phyloP scores from a whole-genome alignment of 2,329 filamentous ascomycete genomes.

The Aureobasidium uvarum region DNA sequence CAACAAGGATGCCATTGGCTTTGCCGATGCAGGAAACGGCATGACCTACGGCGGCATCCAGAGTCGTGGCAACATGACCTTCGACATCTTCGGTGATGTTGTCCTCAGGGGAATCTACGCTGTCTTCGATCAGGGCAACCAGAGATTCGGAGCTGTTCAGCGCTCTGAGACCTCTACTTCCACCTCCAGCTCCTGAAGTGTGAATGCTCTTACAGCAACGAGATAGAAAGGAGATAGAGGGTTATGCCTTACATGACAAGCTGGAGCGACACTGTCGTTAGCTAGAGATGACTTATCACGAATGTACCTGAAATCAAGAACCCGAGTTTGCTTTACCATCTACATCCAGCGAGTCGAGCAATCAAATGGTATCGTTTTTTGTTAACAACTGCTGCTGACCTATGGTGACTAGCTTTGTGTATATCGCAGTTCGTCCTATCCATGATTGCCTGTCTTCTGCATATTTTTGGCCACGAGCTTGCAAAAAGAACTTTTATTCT shows the following conservation, averaged over 20 bases:
- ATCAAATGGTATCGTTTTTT: background rate
- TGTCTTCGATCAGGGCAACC: constrained; percentile 58
- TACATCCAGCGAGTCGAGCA: background rate
- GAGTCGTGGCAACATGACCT: constrained; percentile 56
- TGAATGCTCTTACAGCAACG: background rate
- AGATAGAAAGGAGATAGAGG: background rate
- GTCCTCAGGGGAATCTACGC: constrained; percentile 60
- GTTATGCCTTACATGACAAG: background rate
- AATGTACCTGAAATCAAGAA: background rate
- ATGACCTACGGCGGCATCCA: constrained; percentile 65
- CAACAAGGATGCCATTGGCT: constrained; percentile 62
- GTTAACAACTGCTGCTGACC: background rate
- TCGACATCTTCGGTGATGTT: constrained; percentile 64
- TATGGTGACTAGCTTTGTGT: background rate
- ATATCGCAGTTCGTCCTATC: too few species aligned
- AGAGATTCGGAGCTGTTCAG: constrained; percentile 29
- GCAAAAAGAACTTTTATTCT: too few species aligned
- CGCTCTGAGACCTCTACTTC: constrained; percentile 19
- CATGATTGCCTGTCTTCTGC: too few species aligned
- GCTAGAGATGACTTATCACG: background rate
- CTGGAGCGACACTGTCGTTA: background rate
- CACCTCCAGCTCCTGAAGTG: constrained; percentile 8
- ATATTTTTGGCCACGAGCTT: too few species aligned
- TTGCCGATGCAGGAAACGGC: constrained; percentile 55
- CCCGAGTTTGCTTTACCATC: background rate